Conservation (phyloP, 495 filamentous ascomycete species). For the Xylaria flabelliformis region DNA sequence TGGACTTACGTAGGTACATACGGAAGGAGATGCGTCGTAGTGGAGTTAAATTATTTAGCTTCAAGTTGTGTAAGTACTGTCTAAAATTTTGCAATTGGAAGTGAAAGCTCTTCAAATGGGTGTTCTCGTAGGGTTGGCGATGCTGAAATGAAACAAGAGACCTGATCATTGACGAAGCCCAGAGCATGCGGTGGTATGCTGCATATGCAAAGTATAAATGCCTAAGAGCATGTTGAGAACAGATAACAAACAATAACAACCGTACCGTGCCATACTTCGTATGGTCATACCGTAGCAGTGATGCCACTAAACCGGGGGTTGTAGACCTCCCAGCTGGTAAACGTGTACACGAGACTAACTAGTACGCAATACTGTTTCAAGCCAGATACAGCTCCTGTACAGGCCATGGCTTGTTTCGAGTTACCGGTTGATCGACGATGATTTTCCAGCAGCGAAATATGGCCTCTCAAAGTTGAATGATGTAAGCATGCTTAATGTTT, state of each 20-base stretch:
- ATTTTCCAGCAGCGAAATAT: neutral
- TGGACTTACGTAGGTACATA: no score
- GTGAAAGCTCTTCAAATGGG: neutral
- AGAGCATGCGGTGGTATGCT: neutral
- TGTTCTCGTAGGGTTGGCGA: neutral
- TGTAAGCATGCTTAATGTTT: neutral
- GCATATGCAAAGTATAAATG: neutral
- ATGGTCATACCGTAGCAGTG: neutral
- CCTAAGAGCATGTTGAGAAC: neutral
- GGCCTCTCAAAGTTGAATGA: neutral
- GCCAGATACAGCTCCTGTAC: neutral
- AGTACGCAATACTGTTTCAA: conserved; percentile 6
- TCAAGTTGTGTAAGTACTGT: neutral
- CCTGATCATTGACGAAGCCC: neutral
- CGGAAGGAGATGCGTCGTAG: neutral
- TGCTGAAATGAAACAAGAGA: neutral
- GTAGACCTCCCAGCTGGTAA: conserved; percentile 3
- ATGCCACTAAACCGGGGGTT: conserved; percentile 8
- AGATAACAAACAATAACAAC: neutral
- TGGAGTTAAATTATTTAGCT: conserved; percentile 10
- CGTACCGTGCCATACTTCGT: neutral
- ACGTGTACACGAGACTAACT: neutral
- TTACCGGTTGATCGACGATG: neutral
- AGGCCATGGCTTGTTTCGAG: conserved; percentile 15
- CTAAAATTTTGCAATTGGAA: neutral